A percentile compares a stretch with the other conserved stretches of the same genome.
Conservation (phyloP, 129 eudicot genomes). For the Logfia minima region DNA sequence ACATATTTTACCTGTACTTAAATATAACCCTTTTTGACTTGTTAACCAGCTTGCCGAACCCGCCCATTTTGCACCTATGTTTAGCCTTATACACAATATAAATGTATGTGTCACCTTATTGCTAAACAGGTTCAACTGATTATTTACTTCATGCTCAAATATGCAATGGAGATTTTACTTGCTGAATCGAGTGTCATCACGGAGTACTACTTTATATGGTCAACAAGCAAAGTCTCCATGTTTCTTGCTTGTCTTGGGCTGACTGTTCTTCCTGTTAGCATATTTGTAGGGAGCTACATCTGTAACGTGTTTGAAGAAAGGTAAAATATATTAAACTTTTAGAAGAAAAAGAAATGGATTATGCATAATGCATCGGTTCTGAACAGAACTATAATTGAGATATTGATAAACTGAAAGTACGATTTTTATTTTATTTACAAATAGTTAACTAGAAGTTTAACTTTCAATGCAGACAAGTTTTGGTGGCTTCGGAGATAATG, state of each 20-base stretch:
- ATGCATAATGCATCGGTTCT: not conserved
- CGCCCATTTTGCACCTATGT: not conserved
- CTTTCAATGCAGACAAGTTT: slow-evolving; percentile 50
- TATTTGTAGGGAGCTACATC: slow-evolving; percentile 63
- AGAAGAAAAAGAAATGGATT: not conserved
- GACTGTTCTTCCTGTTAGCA: slow-evolving; percentile 66
- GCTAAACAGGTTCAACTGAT: slow-evolving; percentile 55
- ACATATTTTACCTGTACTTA: not conserved
- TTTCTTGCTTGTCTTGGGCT: slow-evolving; percentile 68
- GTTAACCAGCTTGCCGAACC: not conserved
- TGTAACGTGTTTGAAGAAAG: slow-evolving; percentile 66
- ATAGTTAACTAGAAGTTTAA: not conserved
- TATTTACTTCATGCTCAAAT: slow-evolving; percentile 72
- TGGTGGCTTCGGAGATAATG: slow-evolving; percentile 61
- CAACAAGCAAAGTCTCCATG: slow-evolving; percentile 53
- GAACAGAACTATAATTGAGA: not conserved
- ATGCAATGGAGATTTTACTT: slow-evolving; percentile 68
- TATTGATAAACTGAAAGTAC: not conserved
- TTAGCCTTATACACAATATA: not conserved
- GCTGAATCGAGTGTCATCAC: slow-evolving; percentile 75
- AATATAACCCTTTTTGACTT: not conserved
- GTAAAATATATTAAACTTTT: slow-evolving; percentile 28
- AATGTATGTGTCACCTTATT: not conserved
- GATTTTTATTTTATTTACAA: not conserved
- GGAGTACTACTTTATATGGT: slow-evolving; percentile 58